Evolutionary conservation across 495 filamentous ascomycete genomes (phyloP).

Genomic region (Chaetomium fimeti): DNA sequence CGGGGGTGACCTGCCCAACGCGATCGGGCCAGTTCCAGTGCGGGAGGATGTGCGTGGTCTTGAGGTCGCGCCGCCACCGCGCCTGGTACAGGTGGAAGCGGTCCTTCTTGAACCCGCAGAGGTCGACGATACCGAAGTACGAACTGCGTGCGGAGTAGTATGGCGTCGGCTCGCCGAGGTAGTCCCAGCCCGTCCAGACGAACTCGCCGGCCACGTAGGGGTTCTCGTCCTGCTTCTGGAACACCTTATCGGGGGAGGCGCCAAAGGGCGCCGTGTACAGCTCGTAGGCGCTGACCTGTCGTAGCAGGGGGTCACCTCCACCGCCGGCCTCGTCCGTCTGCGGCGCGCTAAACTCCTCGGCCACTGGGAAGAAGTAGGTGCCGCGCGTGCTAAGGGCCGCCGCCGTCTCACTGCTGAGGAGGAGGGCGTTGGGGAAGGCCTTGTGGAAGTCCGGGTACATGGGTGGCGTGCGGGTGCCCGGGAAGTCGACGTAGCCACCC

Average conservation of each 20-base stretch:
- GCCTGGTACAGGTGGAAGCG: slow-evolving; percentile 50
- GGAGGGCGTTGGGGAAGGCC: slow-evolving; percentile 45
- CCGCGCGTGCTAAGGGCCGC: slow-evolving; percentile 46
- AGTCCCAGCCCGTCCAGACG: slow-evolving; percentile 53
- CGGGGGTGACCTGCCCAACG: slow-evolving; percentile 45
- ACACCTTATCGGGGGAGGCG: slow-evolving; percentile 49
- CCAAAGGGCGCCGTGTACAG: slow-evolving; percentile 44
- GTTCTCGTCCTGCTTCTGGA: slow-evolving; percentile 45
- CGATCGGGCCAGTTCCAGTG: slow-evolving; percentile 52
- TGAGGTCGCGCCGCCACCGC: slow-evolving; percentile 44
- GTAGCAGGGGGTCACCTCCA: too few relatives aligned
- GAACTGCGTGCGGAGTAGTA: slow-evolving; percentile 45
- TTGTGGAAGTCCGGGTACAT: slow-evolving; percentile 33
- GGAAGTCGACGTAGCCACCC: background rate
- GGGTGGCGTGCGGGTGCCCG: background rate
- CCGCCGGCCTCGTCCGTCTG: too few relatives aligned
- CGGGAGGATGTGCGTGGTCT: slow-evolving; percentile 48
- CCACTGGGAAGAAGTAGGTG: slow-evolving; percentile 51
- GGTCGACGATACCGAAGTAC: slow-evolving; percentile 51
- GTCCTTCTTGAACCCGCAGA: slow-evolving; percentile 53
- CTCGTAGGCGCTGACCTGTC: slow-evolving; percentile 49
- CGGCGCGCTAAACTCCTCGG: slow-evolving; percentile 33
- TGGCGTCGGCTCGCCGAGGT: slow-evolving; percentile 51
- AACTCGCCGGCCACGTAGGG: slow-evolving; percentile 49
- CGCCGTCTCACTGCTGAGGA: slow-evolving; percentile 45